phyloP scores from a whole-genome alignment of 2,329 filamentous ascomycete genomes.

The Lithohypha guttulata region DNA sequence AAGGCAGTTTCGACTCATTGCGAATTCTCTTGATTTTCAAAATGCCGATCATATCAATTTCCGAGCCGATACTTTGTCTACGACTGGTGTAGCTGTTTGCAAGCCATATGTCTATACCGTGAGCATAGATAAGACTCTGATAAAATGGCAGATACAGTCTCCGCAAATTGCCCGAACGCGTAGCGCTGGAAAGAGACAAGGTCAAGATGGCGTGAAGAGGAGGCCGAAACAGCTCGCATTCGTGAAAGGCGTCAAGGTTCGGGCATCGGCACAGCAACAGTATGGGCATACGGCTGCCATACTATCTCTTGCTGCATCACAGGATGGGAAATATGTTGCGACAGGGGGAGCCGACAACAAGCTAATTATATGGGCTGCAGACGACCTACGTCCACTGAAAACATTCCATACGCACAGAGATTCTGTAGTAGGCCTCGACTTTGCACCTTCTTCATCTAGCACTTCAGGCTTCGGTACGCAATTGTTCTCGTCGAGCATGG shows the following conservation, averaged over 20 bases:
- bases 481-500: slow-evolving; percentile 79
- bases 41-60: slow-evolving; percentile 60
- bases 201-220: slow-evolving; percentile 39
- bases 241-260: slow-evolving; percentile 33
- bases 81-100: slow-evolving; percentile 70
- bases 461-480: slow-evolving; percentile 55
- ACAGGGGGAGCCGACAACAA: slow-evolving; percentile 79
- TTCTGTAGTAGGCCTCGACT: slow-evolving; percentile 71
- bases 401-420: slow-evolving; percentile 90
- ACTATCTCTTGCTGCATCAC: slow-evolving; percentile 71
- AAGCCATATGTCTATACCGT: slow-evolving; percentile 78
- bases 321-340: slow-evolving; percentile 80
- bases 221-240: slow-evolving; percentile 41
- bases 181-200: slow-evolving; percentile 26
- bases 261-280: slow-evolving; percentile 33
- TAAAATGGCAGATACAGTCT: slow-evolving; percentile 83
- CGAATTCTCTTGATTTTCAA: slow-evolving; percentile 59
- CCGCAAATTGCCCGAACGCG: too few species aligned
- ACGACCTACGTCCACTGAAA: slow-evolving; percentile 64
- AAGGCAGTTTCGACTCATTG: slow-evolving; percentile 72
- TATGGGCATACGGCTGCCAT: slow-evolving; percentile 73
- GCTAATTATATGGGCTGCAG: slow-evolving; percentile 79
- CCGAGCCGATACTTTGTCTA: slow-evolving; percentile 63
- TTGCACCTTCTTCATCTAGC: slow-evolving; percentile 60
- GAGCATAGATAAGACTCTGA: slow-evolving; percentile 70